A percentile compares a stretch with the other conserved stretches of the same genome.
Conservation (phyloP, 1,284 basidiomycete genomes). For the Ganoderma boninense region DNA sequence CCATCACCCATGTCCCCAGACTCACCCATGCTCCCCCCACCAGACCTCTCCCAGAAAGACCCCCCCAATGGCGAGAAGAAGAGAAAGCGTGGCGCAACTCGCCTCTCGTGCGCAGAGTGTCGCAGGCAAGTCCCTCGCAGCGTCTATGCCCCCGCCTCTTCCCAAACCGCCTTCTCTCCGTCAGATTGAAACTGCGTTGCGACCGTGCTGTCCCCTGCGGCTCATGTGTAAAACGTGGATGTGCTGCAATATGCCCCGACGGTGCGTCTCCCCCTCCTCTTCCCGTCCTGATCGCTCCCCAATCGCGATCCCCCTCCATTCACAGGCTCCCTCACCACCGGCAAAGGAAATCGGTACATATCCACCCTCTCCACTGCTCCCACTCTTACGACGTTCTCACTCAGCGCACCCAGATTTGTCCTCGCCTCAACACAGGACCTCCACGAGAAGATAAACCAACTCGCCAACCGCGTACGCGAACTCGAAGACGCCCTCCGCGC, state of each 20-base stretch:
- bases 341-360: conserved; percentile 78
- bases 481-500: conserved; percentile 77
- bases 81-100: conserved; percentile 77
- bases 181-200: conserved; percentile 77
- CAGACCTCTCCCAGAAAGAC: conserved; percentile 42
- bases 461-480: conserved; percentile 76
- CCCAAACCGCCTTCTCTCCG: conserved; percentile 4
- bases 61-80: conserved; percentile 60
- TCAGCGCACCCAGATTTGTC: conserved; percentile 63
- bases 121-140: conserved; percentile 55
- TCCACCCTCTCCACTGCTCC: conserved; percentile 3
- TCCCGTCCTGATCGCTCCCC: conserved; percentile 14
- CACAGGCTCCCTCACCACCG: conserved; percentile 76
- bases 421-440: conserved; percentile 84
- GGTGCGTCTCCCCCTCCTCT: conserved; percentile 43
- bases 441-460: conserved; percentile 82
- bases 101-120: conserved; percentile 81
- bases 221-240: conserved; percentile 75
- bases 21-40: conserved; percentile 37
- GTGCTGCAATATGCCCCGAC: conserved; percentile 73
- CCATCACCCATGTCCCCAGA: conserved; percentile 36
- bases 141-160: conserved; percentile 17
- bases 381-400: conserved; percentile 26
- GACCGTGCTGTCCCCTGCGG: conserved; percentile 74
- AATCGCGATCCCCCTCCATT: not conserved